These are phyloP conservation scores for Pseudophaeomoniella oleicola DNA, from an alignment of 2,329 filamentous ascomycete genomes.

Conservation along the genomic window DNA sequence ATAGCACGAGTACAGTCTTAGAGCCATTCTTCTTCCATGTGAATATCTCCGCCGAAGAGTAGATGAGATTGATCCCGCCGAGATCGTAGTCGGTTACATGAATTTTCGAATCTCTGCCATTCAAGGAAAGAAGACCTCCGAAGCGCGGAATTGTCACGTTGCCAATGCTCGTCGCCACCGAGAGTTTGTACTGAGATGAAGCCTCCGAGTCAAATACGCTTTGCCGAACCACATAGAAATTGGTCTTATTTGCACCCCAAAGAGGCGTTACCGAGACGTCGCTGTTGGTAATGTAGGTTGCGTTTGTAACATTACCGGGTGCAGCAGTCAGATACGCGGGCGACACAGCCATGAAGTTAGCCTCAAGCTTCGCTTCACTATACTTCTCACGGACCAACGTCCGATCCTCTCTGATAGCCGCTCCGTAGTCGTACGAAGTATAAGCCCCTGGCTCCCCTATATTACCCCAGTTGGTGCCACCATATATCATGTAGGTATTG, in stretches of 20 bases:
- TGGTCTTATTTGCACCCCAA: conserved; percentile 37
- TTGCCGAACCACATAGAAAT: conserved; percentile 56
- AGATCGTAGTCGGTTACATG: conserved; percentile 27
- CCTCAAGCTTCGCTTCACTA: conserved; percentile 61
- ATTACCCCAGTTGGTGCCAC: conserved; percentile 77
- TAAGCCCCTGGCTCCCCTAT: conserved; percentile 51
- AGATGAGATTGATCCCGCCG: conserved; percentile 23
- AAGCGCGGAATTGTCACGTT: conserved; percentile 25
- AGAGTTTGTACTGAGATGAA: conserved; percentile 49
- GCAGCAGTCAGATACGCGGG: conserved; percentile 51
- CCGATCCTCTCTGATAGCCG: conserved; percentile 55
- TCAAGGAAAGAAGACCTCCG: conserved; percentile 21
- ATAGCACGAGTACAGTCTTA: conserved; percentile 21
- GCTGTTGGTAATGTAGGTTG: conserved; percentile 37
- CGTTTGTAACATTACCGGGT: conserved; percentile 31
- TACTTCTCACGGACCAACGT: conserved; percentile 60
- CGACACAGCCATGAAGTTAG: conserved; percentile 59
- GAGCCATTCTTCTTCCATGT: conserved; percentile 19
- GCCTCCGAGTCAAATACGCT: conserved; percentile 45
- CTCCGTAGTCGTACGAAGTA: conserved; percentile 45
- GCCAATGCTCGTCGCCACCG: conserved; percentile 30
- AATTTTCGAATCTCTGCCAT: conserved; percentile 29
- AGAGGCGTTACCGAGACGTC: conserved; percentile 46
- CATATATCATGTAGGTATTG: conserved; percentile 61
- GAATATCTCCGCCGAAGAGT: conserved; percentile 29